A percentile compares a stretch with the other conserved stretches of the same genome.
These are phyloP conservation scores for Lolium multiflorum DNA, from an alignment of 176 grass and related monocot genomes.

Conservation along the genomic window DNA sequence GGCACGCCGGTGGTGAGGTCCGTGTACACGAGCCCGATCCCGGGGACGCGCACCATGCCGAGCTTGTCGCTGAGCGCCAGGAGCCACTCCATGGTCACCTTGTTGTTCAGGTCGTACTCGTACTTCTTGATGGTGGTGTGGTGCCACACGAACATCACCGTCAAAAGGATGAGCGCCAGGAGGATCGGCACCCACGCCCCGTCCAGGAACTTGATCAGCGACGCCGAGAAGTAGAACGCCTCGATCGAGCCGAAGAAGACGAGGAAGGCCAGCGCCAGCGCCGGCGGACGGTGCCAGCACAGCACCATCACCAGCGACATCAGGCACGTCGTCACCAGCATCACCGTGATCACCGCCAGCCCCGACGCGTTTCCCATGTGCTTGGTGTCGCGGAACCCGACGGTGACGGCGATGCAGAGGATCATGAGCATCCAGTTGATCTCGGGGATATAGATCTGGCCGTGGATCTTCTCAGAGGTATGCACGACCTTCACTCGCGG, in stretches of 20 bases:
- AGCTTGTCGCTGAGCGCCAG: slow-evolving; percentile 79
- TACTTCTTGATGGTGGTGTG: slow-evolving; percentile 92
- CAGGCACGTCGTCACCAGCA: slow-evolving; percentile 94
- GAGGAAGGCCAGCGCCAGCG: slow-evolving; percentile 71
- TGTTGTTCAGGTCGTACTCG: slow-evolving; percentile 92
- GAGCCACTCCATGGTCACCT: slow-evolving; percentile 94
- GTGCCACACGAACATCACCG: slow-evolving; percentile 95
- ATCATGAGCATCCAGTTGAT: slow-evolving; percentile 98
- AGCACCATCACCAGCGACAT: slow-evolving; percentile 86
- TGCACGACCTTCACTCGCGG: slow-evolving; percentile 96
- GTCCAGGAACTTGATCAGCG: slow-evolving; percentile 88
- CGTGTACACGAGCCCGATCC: slow-evolving; percentile 94
- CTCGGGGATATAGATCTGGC: slow-evolving; percentile 98
- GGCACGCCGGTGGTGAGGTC: slow-evolving; percentile 92
- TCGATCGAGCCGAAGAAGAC: slow-evolving; percentile 93
- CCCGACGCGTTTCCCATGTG: slow-evolving; percentile 98
- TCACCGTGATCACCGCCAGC: slow-evolving; percentile 91
- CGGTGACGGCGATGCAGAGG: slow-evolving; percentile 87
- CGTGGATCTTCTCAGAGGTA: slow-evolving; percentile 86
- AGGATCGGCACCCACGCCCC: slow-evolving; percentile 90
- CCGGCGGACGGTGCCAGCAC: slow-evolving; percentile 81
- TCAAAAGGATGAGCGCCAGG: slow-evolving; percentile 75
- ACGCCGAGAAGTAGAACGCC: slow-evolving; percentile 91
- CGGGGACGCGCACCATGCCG: slow-evolving; percentile 91
- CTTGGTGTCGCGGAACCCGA: slow-evolving; percentile 93